Evolutionary conservation across 2,329 filamentous ascomycete genomes (phyloP).

Genomic region (Xylaria sp.): DNA sequence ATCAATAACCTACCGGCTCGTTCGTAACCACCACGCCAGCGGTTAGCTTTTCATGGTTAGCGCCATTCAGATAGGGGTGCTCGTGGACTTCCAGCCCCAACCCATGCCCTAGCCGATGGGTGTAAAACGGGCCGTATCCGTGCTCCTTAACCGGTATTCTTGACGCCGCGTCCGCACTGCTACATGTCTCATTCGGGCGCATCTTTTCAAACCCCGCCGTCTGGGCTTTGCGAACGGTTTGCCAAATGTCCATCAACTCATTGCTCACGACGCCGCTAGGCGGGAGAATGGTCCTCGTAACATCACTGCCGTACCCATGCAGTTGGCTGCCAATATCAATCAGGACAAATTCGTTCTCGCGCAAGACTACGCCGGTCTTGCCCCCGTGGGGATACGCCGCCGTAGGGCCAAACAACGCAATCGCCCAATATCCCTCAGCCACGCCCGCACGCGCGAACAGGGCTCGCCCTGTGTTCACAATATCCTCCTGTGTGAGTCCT

Average conservation of each 20-base stretch:
- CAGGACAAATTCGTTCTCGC: conserved; percentile 38
- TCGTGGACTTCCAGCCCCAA: conserved; percentile 40
- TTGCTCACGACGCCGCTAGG: conserved; percentile 30
- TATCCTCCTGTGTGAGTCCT: conserved; percentile 37
- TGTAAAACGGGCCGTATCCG: conserved; percentile 38
- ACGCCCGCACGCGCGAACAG: conserved; percentile 38
- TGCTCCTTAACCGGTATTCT: conserved; percentile 32
- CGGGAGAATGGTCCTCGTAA: conserved; percentile 40
- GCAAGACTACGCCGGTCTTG: conserved; percentile 35
- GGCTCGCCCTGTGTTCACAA: conserved; percentile 27
- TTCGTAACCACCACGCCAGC: conserved; percentile 38
- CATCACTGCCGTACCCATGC: conserved; percentile 40
- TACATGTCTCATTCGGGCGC: conserved; percentile 37
- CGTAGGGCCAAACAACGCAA: conserved; percentile 40
- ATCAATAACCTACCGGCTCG: conserved; percentile 35
- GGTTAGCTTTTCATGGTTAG: conserved; percentile 38
- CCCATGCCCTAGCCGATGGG: conserved; percentile 40
- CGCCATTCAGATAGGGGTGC: conserved; percentile 41
- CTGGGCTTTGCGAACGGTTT: conserved; percentile 35
- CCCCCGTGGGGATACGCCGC: conserved; percentile 41
- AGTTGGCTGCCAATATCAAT: conserved; percentile 40
- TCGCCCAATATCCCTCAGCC: conserved; percentile 37
- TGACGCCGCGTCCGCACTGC: conserved; percentile 39
- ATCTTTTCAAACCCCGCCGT: conserved; percentile 37
- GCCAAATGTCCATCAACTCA: conserved; percentile 37